Percentiles rank a stretch among this genome's conserved stretches.
These are phyloP conservation scores for Sporothrix euskadiensis DNA, from an alignment of 2,329 filamentous ascomycete species.

Conservation along the genomic window DNA sequence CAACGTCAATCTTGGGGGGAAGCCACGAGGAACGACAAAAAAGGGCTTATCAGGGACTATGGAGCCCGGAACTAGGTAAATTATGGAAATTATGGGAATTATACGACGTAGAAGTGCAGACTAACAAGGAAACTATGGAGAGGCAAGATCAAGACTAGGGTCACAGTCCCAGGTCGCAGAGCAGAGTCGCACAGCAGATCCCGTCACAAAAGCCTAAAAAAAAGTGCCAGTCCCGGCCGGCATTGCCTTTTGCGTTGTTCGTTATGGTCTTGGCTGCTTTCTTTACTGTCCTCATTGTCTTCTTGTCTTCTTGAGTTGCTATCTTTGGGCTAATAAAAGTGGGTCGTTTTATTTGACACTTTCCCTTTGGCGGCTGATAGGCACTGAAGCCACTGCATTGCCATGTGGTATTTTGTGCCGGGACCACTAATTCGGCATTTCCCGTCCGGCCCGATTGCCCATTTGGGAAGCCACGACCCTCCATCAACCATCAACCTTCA, in stretches of 20 bases:
- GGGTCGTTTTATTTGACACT: background rate
- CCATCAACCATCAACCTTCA: background rate
- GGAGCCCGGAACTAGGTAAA: background rate
- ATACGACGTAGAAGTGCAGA: too few relatives aligned
- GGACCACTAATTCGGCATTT: constrained; percentile 17
- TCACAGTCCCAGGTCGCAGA: background rate
- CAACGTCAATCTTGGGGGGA: background rate
- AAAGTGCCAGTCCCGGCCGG: background rate
- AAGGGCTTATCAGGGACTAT: background rate
- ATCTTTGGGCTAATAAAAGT: background rate
- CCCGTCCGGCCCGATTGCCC: background rate
- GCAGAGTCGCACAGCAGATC: background rate
- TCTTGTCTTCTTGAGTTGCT: background rate
- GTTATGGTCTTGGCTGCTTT: background rate
- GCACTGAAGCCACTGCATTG: too few relatives aligned
- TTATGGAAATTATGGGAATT: background rate
- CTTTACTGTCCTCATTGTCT: background rate
- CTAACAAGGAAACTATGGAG: too few relatives aligned
- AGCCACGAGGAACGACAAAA: background rate
- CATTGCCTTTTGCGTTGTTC: background rate
- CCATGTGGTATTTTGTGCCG: background rate
- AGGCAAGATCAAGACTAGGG: background rate
- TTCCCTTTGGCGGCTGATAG: too few relatives aligned
- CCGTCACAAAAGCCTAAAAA: background rate
- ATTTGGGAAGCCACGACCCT: background rate